Base-by-base conservation (phyloP, 1,139 yeast genomes). In the Maudiozyma humilis region DNA sequence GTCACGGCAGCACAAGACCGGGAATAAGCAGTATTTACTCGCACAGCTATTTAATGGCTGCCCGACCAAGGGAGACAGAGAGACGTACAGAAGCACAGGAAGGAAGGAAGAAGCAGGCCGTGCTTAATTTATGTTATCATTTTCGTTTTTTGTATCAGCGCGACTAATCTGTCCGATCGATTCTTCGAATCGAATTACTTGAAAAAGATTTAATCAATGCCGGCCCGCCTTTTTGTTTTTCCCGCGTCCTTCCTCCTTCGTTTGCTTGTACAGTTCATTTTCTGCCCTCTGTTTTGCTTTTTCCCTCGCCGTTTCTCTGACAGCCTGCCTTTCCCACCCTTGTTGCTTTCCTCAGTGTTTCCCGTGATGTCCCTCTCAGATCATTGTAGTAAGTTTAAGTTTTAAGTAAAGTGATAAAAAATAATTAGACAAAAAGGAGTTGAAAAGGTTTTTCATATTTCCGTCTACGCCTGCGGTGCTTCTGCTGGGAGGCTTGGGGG, bases 111-210 rank as follows among this genome's bases (percentile, higher is more conserved):
- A 23, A 23, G 27, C 6, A 23, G 27, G 27, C 8, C 27, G 27
- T 23, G 27, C 27, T 23, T 32, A 32, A 32, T 32, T 32, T 32
- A 32, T 32, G 19, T 32, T 32, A 4, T 32, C 35, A 32, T 32
- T 23, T 23, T 23, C 27, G 27, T 23, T 23, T 23, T 23, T 23
- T 23, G 27, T 23, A 23, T 23, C 27, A 10, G 27, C 10, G 27
- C 8, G 29, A 36, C 30, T 36, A 36, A 36, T 36, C 39, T 36
- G 19, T 15, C 39, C 32, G 39, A 36, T 36, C 39, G 39, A 36
- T 25, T 36, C 39, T 36, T 25, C n/a, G 32, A 25, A 14, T 14
- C n/a, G 19, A 16, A 34, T 8, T 23, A 23, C 33, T 31, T 31
- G 27, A 23, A 31, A 31, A 31, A 31, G 33, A 31, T 31, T 31